Evolutionary conservation across 2,329 filamentous ascomycete species (phyloP), one percentile per base, ranked within the genome.

Genomic region (Volutella citrinella): DNA sequence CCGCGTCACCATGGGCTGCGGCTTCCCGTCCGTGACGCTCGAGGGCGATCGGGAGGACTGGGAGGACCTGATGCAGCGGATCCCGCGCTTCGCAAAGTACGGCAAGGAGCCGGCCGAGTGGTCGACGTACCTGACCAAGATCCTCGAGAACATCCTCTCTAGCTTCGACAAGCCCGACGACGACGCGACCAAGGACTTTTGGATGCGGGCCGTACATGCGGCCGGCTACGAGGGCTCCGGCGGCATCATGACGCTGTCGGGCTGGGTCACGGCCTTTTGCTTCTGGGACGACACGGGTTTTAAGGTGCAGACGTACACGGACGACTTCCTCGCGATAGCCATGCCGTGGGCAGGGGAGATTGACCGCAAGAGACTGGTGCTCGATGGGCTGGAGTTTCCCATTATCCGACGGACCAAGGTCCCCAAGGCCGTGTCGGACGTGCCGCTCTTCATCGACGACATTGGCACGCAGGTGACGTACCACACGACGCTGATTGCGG

Each of bases 161-260:
- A 40, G 40, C 10, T 46, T 42, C 27, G 37, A 46, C 16, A 24
- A 14, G n/a, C 37, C 45, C 14, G 19, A 45, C 3, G 27, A 36
- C 14, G 14, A 34, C 15, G 22, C 11, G n/a, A 28, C 37, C 7
- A 42, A 46, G 24, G 28, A 34, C 13, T 46, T 46, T 13, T 40
- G 44, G 44, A 46, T 45, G 42, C 34, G 39, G 10, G 44, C 44
- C 18, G 42, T 42, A 6, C 39, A 46, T 18, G 19, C 35, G 25
- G 21, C 30, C 13, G 42, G 44, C 3, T 9, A 6, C 4, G 30
- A 27, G 8, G 38, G 19, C 5, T 45, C 43, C 4, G 28, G 26
- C 4, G 34, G 26, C 17, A 4, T 38, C 1, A 21, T 30, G 10
- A 27, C 32, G 8, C 13, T 45, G 5, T 45, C 36, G 3, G 42